phyloP scores from a whole-genome alignment of 164 flowering plant species.

The Berberis vulgaris region DNA sequence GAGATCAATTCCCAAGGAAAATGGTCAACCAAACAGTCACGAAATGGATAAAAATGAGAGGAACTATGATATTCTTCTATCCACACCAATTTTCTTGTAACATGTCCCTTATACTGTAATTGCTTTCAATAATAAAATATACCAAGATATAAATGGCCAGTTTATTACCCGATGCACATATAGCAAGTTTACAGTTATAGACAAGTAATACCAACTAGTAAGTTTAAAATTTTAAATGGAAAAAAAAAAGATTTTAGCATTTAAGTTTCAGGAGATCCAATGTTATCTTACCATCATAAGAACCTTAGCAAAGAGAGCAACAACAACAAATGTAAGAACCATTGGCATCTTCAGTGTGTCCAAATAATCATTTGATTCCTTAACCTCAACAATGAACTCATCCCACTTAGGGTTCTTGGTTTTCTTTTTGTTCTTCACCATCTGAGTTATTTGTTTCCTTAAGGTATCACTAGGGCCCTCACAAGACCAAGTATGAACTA shows the following conservation, averaged over 20 bases:
- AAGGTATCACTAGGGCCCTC: slow-evolving; percentile 49
- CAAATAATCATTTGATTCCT: slow-evolving; percentile 50
- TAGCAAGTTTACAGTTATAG: not conserved
- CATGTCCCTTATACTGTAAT: too few species aligned
- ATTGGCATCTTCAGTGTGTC: slow-evolving; percentile 76
- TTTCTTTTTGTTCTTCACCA: slow-evolving; percentile 32
- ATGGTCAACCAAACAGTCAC: not conserved
- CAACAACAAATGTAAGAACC: slow-evolving; percentile 57
- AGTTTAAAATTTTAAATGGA: too few species aligned
- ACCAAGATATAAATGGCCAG: not conserved
- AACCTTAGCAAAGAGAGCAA: slow-evolving; percentile 64
- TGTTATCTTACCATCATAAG: slow-evolving; percentile 60
- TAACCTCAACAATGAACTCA: slow-evolving; percentile 51
- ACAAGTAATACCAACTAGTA: too few species aligned
- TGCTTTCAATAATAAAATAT: too few species aligned
- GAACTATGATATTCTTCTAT: not conserved
- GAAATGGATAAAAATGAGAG: not conserved
- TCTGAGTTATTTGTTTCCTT: slow-evolving; percentile 40
- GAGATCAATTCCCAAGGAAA: too few species aligned
- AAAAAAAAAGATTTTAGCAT: not conserved
- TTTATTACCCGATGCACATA: not conserved
- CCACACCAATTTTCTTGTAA: too few species aligned
- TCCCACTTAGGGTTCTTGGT: slow-evolving; percentile 31
- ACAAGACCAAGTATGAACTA: slow-evolving; percentile 10
- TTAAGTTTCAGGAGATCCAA: not conserved